Conservation (phyloP, 2,329 filamentous ascomycete genomes). For the Neopestalotiopsis clavispora region DNA sequence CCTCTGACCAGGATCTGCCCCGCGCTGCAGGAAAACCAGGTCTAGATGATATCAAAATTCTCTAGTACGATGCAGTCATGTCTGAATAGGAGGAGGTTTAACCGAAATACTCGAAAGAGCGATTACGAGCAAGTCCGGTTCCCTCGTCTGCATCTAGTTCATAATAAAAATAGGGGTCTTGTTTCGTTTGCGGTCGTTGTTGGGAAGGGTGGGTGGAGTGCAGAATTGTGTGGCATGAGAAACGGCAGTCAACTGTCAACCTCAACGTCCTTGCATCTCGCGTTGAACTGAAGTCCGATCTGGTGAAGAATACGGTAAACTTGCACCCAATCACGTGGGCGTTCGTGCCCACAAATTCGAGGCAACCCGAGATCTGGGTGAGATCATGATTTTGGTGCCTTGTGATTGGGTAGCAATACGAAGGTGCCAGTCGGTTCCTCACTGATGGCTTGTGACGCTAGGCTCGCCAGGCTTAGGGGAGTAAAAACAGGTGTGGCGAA, state of each 20-base stretch:
- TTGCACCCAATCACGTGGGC: neutral
- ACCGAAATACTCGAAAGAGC: too few relatives aligned
- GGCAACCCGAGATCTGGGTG: neutral
- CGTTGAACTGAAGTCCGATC: neutral
- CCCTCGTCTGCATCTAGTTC: too few relatives aligned
- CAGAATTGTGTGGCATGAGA: too few relatives aligned
- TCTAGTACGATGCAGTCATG: too few relatives aligned
- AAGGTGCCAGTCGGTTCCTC: neutral
- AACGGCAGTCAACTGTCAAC: neutral
- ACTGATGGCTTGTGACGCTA: neutral
- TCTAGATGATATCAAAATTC: too few relatives aligned
- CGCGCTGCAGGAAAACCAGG: too few relatives aligned
- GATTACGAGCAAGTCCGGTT: too few relatives aligned
- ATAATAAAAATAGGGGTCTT: too few relatives aligned
- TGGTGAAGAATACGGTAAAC: neutral
- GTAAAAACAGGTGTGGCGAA: neutral
- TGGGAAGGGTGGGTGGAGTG: too few relatives aligned
- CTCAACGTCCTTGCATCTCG: neutral
- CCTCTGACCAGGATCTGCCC: too few relatives aligned
- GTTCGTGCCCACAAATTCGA: neutral
- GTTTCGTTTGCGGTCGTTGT: too few relatives aligned
- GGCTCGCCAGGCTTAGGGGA: neutral
- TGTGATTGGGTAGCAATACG: slow-evolving; percentile 6
- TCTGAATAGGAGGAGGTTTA: too few relatives aligned
- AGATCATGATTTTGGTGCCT: slow-evolving; percentile 6